Conservation (phyloP, 2,329 filamentous ascomycete genomes). For the Fusarium kyushuense region DNA sequence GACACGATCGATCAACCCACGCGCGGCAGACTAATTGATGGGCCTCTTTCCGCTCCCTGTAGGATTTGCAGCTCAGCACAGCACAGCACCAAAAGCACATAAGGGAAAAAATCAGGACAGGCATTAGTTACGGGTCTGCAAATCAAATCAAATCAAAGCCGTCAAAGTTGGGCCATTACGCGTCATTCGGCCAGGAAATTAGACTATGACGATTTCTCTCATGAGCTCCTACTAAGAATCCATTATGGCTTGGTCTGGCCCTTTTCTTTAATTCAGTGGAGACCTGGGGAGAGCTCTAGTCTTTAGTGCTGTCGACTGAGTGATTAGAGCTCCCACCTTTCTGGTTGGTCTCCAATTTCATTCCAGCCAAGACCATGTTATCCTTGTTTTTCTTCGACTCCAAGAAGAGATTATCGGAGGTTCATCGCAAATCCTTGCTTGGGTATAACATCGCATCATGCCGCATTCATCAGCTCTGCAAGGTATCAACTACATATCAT, state of each 20-base stretch:
- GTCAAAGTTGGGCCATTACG: constrained; percentile 36
- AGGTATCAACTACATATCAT: constrained; percentile 30
- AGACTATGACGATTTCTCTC: constrained; percentile 32
- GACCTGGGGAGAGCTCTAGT: constrained; percentile 28
- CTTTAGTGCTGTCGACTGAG: constrained; percentile 10
- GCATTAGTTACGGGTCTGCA: neutral
- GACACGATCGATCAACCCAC: constrained; percentile 39
- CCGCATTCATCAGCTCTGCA: constrained; percentile 5
- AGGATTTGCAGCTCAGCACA: neutral
- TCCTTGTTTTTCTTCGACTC: constrained; percentile 34
- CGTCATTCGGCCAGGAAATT: constrained; percentile 24
- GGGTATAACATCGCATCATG: neutral
- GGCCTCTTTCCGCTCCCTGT: neutral
- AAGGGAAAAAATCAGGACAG: constrained; percentile 30
- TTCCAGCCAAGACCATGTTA: constrained; percentile 38
- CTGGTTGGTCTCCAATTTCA: constrained; percentile 15
- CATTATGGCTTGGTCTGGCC: constrained; percentile 27
- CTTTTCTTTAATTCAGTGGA: constrained; percentile 30
- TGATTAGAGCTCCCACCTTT: constrained; percentile 15
- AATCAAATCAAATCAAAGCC: constrained; percentile 8
- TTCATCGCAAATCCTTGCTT: constrained; percentile 27
- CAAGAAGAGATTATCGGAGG: constrained; percentile 19
- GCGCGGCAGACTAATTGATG: constrained; percentile 2
- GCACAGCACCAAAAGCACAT: neutral
- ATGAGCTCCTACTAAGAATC: constrained; percentile 19